Evolutionary conservation across 2,329 filamentous ascomycete species (phyloP), one percentile per base, ranked within the genome.

Genomic region (Ophiostoma sp.): DNA sequence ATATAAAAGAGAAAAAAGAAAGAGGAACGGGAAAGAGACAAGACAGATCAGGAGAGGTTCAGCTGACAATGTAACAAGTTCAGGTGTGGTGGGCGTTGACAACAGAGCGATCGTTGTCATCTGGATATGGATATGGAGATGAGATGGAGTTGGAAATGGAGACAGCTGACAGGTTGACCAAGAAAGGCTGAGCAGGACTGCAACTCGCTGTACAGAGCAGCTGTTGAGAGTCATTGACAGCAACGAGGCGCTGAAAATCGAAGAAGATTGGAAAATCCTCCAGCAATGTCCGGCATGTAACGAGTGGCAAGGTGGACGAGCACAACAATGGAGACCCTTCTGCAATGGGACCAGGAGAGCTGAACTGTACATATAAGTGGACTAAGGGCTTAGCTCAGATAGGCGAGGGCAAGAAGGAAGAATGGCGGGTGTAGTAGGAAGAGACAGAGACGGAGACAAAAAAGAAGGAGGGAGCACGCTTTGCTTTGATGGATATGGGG

Each of bases 311-410:
- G 35, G 65, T 60, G 20, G 68, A 41, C 33, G 33, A 7, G 33
- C 20, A 62, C 57, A 39, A 65, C 35, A 65, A 65, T 65, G 60
- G 60, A 33, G 60, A 65, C 33, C 35, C 33, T 65, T 23, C 13
- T 36, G 33, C 33, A 31, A 62, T 62, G 65, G 52, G 69, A 35
- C 69, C 52, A 52, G n/a, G 36, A 60, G 48, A 71, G 70, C 70
- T 71, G 70, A 71, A 71, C 44, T 31, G n/a, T 67, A 71, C 69
- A 68, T 70, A 67, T 68, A 62, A 33, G 65, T 39, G 69, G 71
- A 69, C 71, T 68, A 69, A 57, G 23, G 69, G 54, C 36, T 57
- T 20, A 33, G 13, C n/a, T 8, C 31, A 35, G n/a, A 69, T 35
- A 36, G n/a, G 20, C 11, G n/a, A 41, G 65, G 39, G 36, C 11